A percentile compares a stretch with the other conserved stretches of the same genome.
These are phyloP conservation scores for Myriangium duriaei DNA, from an alignment of 2,329 filamentous ascomycete genomes.

Conservation along the genomic window DNA sequence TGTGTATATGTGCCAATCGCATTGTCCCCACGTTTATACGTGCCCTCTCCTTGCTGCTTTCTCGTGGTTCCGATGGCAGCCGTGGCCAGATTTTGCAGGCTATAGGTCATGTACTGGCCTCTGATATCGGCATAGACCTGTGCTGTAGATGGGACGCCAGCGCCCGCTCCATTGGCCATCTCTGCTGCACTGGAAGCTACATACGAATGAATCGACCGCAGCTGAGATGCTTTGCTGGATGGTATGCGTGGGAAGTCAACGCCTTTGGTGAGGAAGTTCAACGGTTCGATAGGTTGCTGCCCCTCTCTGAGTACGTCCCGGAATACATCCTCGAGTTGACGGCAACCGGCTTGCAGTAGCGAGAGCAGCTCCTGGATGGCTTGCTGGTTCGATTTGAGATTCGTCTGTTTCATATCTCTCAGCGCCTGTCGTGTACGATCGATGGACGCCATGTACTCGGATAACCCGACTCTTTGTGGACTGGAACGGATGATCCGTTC, in stretches of 20 bases:
- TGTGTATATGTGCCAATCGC: conserved; percentile 82
- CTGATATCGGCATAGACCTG: conserved; percentile 77
- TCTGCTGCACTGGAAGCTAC: conserved; percentile 19
- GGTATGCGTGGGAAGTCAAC: conserved; percentile 61
- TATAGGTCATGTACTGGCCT: conserved; percentile 72
- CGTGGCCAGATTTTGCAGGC: conserved; percentile 72
- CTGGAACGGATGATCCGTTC: conserved; percentile 71
- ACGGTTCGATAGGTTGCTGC: conserved; percentile 67
- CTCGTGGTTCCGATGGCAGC: conserved; percentile 69
- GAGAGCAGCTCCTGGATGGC: conserved; percentile 68
- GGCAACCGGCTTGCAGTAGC: conserved; percentile 65
- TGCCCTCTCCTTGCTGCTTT: conserved; percentile 63
- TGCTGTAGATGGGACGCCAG: conserved; percentile 49
- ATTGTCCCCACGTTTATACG: conserved; percentile 81
- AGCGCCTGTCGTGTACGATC: conserved; percentile 82
- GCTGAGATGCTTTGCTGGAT: conserved; percentile 59
- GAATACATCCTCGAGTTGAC: conserved; percentile 75
- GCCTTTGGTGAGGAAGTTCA: conserved; percentile 87
- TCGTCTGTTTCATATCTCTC: conserved; percentile 73
- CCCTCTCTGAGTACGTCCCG: conserved; percentile 68
- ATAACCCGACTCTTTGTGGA: conserved; percentile 70
- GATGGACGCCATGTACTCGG: conserved; percentile 77
- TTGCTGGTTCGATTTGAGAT: conserved; percentile 81
- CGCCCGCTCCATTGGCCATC: conserved; percentile 12
- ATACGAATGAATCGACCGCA: conserved; percentile 62